Conservation (phyloP, 495 filamentous ascomycete species). For the Penicillium mononematosum region DNA sequence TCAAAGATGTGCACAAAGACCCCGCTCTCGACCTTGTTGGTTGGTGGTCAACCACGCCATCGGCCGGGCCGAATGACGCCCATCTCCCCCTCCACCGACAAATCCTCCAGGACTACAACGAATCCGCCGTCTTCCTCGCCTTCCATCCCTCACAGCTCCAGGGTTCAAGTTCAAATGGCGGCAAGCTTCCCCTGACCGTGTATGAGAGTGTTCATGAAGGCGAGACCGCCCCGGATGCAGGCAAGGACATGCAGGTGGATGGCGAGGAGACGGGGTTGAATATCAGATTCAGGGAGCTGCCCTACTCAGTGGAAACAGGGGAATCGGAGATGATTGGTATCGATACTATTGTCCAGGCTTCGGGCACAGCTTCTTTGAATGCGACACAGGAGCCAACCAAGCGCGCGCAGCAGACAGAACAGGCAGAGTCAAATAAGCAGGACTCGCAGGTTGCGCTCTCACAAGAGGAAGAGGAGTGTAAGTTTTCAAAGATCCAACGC, state of each 20-base stretch:
- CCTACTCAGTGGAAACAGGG: conserved; percentile 85
- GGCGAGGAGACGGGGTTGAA: conserved; percentile 54
- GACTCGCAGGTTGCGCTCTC: conserved; percentile 53
- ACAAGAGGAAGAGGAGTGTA: conserved; percentile 75
- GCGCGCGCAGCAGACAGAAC: conserved; percentile 23
- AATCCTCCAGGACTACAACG: conserved; percentile 71
- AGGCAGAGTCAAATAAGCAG: conserved; percentile 41
- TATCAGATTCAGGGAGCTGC: conserved; percentile 77
- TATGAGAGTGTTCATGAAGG: conserved; percentile 84
- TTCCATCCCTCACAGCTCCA: conserved; percentile 68
- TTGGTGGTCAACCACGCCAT: conserved; percentile 85
- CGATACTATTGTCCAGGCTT: conserved; percentile 82
- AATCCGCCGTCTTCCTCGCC: conserved; percentile 81
- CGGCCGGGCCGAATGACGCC: conserved; percentile 62
- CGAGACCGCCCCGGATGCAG: conserved; percentile 52
- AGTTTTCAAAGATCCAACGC: conserved; percentile 12
- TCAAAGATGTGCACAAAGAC: conserved; percentile 84
- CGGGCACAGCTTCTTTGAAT: conserved; percentile 64
- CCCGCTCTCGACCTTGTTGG: conserved; percentile 85
- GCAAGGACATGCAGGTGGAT: conserved; percentile 72
- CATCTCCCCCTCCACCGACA: conserved; percentile 75
- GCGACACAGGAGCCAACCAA: conserved; percentile 16
- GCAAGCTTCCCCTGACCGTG: conserved; percentile 82
- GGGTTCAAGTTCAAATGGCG: conserved; percentile 52
- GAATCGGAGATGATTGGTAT: conserved; percentile 98